Base-by-base conservation (phyloP, 2,329 filamentous ascomycete genomes). In the Neonectria hederae region DNA sequence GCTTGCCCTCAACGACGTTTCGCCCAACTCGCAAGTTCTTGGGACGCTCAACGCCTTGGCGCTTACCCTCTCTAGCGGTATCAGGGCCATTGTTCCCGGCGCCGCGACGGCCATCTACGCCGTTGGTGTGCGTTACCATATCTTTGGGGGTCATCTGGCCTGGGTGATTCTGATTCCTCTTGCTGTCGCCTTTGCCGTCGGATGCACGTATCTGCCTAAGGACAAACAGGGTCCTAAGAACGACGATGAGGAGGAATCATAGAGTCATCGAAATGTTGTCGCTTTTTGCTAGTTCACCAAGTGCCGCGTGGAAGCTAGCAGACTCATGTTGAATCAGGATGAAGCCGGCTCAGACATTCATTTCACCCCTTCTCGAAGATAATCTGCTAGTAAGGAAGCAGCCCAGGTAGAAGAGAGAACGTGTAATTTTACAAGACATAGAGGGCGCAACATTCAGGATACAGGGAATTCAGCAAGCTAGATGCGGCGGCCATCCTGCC, bases 1-100 rank as follows among this genome's bases (percentile, higher is more conserved):
- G 80, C 87, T 95, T 9, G 88, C 88, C 0, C 74, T 95, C 32
- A 95, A 95, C 76, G 91, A 94, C 62, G 86, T 91, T 2, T 84
- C 89, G 0, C 92, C 92, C 0, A 87, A 83, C 10, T 84, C 87
- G 1, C 81, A 83, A 45, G 85, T 88, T 0, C 80, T 95, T 10
- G 92, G 90, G 0, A 93, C 88, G 0, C 79, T 96, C 28, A 95
- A 95, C 70, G 89, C 90, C 14, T 59, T 81, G 3, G 77, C 79
- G 0, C 32, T 95, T 62, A 90, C 90, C 0, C 72, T 88, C 0
- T 78, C 82, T 0, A 89, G 88, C 66, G 89, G 81, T 0, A 80
- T 92, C 30, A 83, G 92, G 14, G 85, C 92, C 0, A 82, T 94
- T 43, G 84, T 85, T 0, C 92, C 92, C 0, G 90, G 87, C 0